A percentile compares a stretch with the other conserved stretches of the same genome.
These are phyloP conservation scores for Daldinia sp. DNA, from an alignment of 2,329 filamentous ascomycete species.

Conservation along the genomic window DNA sequence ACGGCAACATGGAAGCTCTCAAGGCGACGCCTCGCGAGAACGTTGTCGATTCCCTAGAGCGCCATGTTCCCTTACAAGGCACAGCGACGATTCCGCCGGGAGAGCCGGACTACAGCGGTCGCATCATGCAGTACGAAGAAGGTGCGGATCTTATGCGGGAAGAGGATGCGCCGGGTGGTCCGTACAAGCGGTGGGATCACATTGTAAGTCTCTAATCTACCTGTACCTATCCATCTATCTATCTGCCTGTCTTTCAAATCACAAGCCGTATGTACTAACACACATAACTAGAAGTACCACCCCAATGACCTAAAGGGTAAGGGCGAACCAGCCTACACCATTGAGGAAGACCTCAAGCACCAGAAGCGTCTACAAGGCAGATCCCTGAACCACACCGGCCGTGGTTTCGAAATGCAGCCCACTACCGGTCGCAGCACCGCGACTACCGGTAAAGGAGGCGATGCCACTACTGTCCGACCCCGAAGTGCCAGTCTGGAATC, in stretches of 20 bases:
- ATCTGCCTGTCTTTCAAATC: not conserved
- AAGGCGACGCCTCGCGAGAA: constrained; percentile 84
- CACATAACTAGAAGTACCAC: constrained; percentile 70
- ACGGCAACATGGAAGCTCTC: constrained; percentile 80
- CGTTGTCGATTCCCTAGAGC: constrained; percentile 77
- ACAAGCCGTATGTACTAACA: not conserved
- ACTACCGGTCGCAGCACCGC: constrained; percentile 35
- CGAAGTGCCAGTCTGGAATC: constrained; percentile 58
- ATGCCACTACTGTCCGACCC: constrained; percentile 53
- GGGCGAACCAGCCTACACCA: constrained; percentile 79
- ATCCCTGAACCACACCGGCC: constrained; percentile 49
- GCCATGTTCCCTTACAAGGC: constrained; percentile 84
- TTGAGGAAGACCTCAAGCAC: constrained; percentile 75
- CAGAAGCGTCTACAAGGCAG: constrained; percentile 48
- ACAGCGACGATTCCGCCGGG: constrained; percentile 83
- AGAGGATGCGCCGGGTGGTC: constrained; percentile 72
- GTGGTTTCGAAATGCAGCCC: constrained; percentile 64
- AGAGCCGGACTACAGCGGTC: constrained; percentile 73
- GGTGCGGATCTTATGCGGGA: constrained; percentile 89
- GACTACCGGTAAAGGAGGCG: constrained; percentile 41
- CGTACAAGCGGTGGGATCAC: constrained; percentile 81
- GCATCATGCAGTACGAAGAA: constrained; percentile 82
- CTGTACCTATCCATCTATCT: not conserved
- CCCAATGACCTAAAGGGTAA: constrained; percentile 86
- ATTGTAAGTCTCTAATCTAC: constrained; percentile 65